Base-by-base conservation (phyloP, 495 filamentous ascomycete species). In the Penicillium antarcticum region DNA sequence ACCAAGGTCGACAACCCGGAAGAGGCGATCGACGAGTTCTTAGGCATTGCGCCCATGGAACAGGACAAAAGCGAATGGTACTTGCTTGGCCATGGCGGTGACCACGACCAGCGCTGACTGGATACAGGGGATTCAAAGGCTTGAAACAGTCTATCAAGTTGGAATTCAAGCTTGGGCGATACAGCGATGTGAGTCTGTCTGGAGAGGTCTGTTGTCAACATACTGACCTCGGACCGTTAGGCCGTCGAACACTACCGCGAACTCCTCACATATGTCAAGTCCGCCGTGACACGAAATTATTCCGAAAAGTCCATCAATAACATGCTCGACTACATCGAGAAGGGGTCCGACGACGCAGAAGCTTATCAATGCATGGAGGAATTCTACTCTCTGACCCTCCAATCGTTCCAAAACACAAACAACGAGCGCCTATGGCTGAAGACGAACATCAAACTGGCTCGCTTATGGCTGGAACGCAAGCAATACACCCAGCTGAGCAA, bases 301-400 rank as follows among this genome's bases (percentile, higher is more conserved):
- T 97, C 95, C 8, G 94, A 98, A 68, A 98, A 97, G 68, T 97
- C 92, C 9, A 95, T 98, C 70, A 97, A 97, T 73, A 98, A 96
- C 66, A 96, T 98, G 86, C 89, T 98, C 24, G 95, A 97, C 72
- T 95, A 87, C 69, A 95, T 98, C 63, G 92, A 97, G 72, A 97
- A 97, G 69, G 84, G 84, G 38, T 88, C 89, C 21, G 92, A 91
- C 61, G 85, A 90, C 57, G 81, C 86, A 12, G 79, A 78, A 43
- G 90, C 89, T 1, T 86, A 87, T 60, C 75, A 86, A 52, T 95
- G 87, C 71, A 95, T 97, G 84, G 94, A 97, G 69, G 78, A 90
- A 51, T 97, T 98, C 77, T 98, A 97, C 69, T 92, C 90, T 8
- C 71, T 90, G 60, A 97, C 94, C 2, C 83, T 98, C 18, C 78